A percentile compares a stretch with the other conserved stretches of the same genome.
These are phyloP conservation scores for Apophysomyces elegans DNA, from an alignment of 371 early-diverging fungal genomes.

Conservation along the genomic window DNA sequence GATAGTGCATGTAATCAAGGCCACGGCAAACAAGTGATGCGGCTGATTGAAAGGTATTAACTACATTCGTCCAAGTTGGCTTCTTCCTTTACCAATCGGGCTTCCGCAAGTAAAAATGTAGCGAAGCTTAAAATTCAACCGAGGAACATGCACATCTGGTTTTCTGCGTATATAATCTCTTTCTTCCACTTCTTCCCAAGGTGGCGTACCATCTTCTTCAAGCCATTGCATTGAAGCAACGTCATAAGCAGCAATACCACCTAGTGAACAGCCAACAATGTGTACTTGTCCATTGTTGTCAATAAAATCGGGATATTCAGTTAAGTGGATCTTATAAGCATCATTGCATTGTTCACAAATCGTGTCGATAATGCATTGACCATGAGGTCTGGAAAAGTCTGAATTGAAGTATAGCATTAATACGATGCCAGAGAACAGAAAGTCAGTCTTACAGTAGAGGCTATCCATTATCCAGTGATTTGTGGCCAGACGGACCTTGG, in stretches of 20 bases:
- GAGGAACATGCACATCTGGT: constrained; percentile 27
- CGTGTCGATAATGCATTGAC: constrained; percentile 53
- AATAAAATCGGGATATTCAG: constrained; percentile 54
- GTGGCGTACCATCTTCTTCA: constrained; percentile 33
- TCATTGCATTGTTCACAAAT: constrained; percentile 61
- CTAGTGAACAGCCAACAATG: constrained; percentile 66
- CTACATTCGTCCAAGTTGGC: not conserved
- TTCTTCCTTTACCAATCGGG: constrained; percentile 51
- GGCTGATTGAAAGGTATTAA: constrained; percentile 32
- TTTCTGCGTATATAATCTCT: constrained; percentile 9
- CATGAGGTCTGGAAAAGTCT: constrained; percentile 58
- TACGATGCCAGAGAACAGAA: constrained; percentile 20
- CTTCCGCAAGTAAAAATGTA: constrained; percentile 62
- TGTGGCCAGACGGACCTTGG: constrained; percentile 54
- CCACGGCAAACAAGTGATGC: constrained; percentile 68
- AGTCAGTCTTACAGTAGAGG: constrained; percentile 42
- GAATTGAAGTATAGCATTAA: constrained; percentile 6
- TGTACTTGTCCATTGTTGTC: constrained; percentile 55
- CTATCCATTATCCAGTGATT: constrained; percentile 53
- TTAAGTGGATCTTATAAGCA: constrained; percentile 48
- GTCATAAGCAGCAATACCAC: constrained; percentile 70
- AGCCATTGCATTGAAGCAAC: constrained; percentile 54
- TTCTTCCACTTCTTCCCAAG: constrained; percentile 20
- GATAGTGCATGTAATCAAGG: constrained; percentile 52
- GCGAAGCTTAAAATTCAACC: constrained; percentile 42